Evolutionary conservation across 352 stramenopile species (phyloP), one percentile per base, ranked within the genome.

Genomic region (Blastocystis sp.): DNA sequence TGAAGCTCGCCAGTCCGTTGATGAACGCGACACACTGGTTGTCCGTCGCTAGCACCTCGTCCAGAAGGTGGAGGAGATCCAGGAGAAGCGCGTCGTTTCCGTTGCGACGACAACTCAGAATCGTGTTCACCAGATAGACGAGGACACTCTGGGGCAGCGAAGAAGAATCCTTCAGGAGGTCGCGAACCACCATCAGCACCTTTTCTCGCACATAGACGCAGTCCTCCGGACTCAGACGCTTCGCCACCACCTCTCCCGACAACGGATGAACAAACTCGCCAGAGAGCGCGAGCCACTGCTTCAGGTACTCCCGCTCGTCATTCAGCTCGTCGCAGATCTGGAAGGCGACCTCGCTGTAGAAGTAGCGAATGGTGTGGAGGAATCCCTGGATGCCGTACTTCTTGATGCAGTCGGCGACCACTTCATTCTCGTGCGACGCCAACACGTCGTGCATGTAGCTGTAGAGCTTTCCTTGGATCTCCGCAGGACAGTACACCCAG

Each of bases 291-390:
- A 81, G 53, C 69, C 69, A 81, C 69, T 81, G 69, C 34, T 32
- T 34, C 2, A 81, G 18, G 48, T 63, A 63, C 2, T 44, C 24
- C 29, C 69, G 42, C 3, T 81, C 69, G 36, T 81, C 69, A 51
- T 29, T 38, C 44, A 81, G 38, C 53, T 81, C 69, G 29, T 81
- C 69, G n/a, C 27, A 32, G n/a, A 81, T 61, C 8, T 59, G 44
- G 36, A 81, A 4, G 14, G 29, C 46, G 3, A 63, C 32, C 34
- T 64, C 48, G 24, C 21, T 63, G 46, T 81, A 81, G 46, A 65
- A 81, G 32, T 81, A 81, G 53, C 69, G 69, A 34, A 81, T 40
- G 32, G 56, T 81, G 46, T 49, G 29, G n/a, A 7, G 32, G 51
- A 81, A 81, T 6, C 69, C 69, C 29, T 81, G 34, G 24, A 81